A percentile compares a stretch with the other conserved stretches of the same genome.
Conservation (phyloP, 345 rosid genomes). For the Lepidium didymum region DNA sequence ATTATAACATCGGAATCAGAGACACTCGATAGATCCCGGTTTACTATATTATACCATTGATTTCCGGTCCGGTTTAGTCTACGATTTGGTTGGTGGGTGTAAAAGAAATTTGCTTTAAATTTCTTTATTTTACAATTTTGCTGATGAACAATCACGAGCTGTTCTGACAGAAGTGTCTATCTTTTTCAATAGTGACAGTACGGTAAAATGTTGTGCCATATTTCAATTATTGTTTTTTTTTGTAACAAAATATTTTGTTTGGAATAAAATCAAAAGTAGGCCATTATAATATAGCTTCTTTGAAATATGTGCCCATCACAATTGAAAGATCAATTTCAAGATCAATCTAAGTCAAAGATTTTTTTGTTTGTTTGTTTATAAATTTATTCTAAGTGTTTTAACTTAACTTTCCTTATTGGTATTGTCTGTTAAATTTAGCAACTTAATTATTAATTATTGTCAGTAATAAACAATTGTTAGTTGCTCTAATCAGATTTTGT, state of each 20-base stretch:
- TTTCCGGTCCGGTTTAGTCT: constrained; percentile 16
- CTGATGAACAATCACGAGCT: constrained; percentile 27
- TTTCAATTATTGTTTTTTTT: constrained; percentile 17
- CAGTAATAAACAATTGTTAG: too few relatives aligned
- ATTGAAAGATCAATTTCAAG: neutral
- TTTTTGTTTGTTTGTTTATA: neutral
- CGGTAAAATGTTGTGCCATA: constrained; percentile 21
- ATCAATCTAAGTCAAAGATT: neutral
- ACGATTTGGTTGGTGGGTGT: constrained; percentile 6
- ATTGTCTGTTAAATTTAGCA: neutral
- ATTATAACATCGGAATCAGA: neutral
- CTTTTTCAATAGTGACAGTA: constrained; percentile 25
- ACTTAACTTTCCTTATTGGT: neutral
- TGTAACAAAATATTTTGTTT: neutral
- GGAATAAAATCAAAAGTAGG: constrained; percentile 12
- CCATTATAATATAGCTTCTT: constrained; percentile 24
- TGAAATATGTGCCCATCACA: constrained; percentile 23
- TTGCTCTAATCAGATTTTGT: too few relatives aligned
- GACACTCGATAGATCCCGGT: neutral
- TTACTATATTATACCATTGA: neutral
- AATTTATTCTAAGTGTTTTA: neutral
- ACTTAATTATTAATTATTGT: neutral
- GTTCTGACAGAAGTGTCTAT: constrained; percentile 21
- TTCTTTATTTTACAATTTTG: neutral
- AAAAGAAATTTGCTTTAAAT: neutral